A percentile compares a stretch with the other conserved stretches of the same genome.
These are phyloP conservation scores for Debaryomyces castellii DNA, from an alignment of 805 yeast genomes.

Conservation along the genomic window DNA sequence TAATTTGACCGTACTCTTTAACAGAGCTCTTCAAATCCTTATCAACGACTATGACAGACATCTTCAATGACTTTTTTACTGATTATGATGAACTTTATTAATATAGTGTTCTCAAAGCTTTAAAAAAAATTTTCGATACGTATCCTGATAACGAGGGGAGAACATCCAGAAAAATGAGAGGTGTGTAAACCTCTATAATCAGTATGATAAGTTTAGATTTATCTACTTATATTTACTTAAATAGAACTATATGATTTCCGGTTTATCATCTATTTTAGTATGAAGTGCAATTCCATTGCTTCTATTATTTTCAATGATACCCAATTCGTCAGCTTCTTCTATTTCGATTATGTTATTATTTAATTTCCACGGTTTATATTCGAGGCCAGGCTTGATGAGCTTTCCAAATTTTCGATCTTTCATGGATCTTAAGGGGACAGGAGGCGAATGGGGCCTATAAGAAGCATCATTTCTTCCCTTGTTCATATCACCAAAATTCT, in stretches of 20 bases:
- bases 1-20: slow-evolving; percentile 37
- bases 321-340: background rate
- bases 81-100: background rate
- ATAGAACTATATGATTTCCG: too few species aligned
- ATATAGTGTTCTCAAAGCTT: background rate
- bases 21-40: slow-evolving; percentile 41
- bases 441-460: slow-evolving; percentile 25
- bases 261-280: background rate
- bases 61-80: background rate
- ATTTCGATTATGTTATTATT: background rate
- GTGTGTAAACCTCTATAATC: slow-evolving; percentile 1
- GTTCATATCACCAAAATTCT: background rate
- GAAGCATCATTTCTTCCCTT: background rate
- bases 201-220: background rate
- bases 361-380: background rate
- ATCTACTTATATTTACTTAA: too few species aligned
- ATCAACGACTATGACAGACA: slow-evolving; percentile 42
- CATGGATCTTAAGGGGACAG: slow-evolving; percentile 18
- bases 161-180: background rate
- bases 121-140: slow-evolving; percentile 7
- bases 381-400: background rate
- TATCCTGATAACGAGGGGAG: background rate
- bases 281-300: background rate
- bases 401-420: slow-evolving; percentile 2
- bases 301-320: background rate